Percentiles rank a stretch among this genome's conserved stretches.
phyloP scores from a whole-genome alignment of 2,329 filamentous ascomycete genomes.

The Gremmenia infestans region DNA sequence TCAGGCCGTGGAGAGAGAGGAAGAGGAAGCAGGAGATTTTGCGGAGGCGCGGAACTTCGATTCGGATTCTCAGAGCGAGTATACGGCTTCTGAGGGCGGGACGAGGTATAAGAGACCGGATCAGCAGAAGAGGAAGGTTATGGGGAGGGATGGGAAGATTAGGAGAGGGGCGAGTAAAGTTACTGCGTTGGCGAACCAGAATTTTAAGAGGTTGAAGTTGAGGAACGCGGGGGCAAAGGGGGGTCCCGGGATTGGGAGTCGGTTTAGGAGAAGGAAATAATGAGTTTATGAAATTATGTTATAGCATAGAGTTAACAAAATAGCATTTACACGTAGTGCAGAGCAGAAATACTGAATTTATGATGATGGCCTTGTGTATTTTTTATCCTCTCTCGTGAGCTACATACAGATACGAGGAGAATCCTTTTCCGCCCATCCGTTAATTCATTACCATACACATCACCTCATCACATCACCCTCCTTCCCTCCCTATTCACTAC shows the following conservation, averaged over 20 bases:
- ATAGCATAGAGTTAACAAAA: not conserved
- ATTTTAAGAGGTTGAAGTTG: slow-evolving; percentile 63
- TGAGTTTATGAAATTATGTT: not conserved
- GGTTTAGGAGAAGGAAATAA: slow-evolving; percentile 49
- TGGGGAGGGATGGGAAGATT: slow-evolving; percentile 36
- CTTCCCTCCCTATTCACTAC: not conserved
- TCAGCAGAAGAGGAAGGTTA: slow-evolving; percentile 25
- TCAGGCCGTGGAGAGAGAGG: slow-evolving; percentile 4
- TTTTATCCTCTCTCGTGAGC: slow-evolving; percentile 5
- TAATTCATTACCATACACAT: slow-evolving; percentile 7
- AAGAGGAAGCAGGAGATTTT: slow-evolving; percentile 10
- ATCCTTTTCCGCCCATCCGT: not conserved
- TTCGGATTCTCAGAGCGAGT: slow-evolving; percentile 28
- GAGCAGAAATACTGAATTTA: not conserved
- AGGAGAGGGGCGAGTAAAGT: slow-evolving; percentile 55
- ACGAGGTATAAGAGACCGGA: slow-evolving; percentile 30
- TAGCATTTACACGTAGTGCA: not conserved
- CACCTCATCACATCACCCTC: slow-evolving; percentile 6
- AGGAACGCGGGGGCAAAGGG: slow-evolving; percentile 58
- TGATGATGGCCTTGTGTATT: not conserved
- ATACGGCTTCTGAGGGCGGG: slow-evolving; percentile 33
- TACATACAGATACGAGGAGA: slow-evolving; percentile 4
- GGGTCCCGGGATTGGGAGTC: slow-evolving; percentile 51
- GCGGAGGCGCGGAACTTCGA: slow-evolving; percentile 29
- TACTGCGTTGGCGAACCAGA: slow-evolving; percentile 58